Conservation (phyloP, 495 filamentous ascomycete genomes). For the Tuber indicum region DNA sequence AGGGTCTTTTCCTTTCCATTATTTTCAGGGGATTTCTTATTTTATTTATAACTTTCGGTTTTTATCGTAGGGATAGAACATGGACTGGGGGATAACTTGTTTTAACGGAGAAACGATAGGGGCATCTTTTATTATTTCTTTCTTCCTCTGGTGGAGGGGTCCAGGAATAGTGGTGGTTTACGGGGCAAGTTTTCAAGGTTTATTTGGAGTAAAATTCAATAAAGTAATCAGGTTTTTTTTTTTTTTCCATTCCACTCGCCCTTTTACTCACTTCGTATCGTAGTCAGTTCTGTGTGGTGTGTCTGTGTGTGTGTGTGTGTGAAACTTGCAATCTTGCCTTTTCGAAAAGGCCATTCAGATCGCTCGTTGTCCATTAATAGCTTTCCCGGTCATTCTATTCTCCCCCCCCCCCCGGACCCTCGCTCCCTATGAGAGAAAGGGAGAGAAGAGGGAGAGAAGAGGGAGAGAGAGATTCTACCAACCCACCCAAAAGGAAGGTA, state of each 20-base stretch:
- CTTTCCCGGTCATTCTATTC: background rate
- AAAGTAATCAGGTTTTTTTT: background rate
- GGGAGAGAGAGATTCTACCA: background rate
- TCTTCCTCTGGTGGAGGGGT: background rate
- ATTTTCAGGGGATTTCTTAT: background rate
- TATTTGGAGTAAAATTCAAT: background rate
- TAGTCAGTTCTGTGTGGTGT: background rate
- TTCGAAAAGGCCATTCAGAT: background rate
- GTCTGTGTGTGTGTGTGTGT: background rate
- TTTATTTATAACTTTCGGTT: background rate
- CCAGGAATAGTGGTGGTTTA: background rate
- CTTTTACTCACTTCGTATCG: background rate
- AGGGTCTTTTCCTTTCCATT: background rate
- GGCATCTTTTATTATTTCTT: background rate
- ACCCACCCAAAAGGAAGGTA: background rate
- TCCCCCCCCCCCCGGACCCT: background rate
- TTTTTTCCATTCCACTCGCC: background rate
- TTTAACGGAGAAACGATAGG: conserved; percentile 5
- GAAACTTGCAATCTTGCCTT: background rate
- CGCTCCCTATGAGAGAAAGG: background rate
- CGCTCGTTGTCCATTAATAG: background rate
- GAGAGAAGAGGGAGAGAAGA: background rate
- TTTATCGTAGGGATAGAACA: conserved; percentile 7
- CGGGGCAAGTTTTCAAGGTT: background rate
- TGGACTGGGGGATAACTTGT: background rate